Evolutionary conservation across 1,284 basidiomycete species (phyloP).

Genomic region (Ustilago xerochloae): DNA sequence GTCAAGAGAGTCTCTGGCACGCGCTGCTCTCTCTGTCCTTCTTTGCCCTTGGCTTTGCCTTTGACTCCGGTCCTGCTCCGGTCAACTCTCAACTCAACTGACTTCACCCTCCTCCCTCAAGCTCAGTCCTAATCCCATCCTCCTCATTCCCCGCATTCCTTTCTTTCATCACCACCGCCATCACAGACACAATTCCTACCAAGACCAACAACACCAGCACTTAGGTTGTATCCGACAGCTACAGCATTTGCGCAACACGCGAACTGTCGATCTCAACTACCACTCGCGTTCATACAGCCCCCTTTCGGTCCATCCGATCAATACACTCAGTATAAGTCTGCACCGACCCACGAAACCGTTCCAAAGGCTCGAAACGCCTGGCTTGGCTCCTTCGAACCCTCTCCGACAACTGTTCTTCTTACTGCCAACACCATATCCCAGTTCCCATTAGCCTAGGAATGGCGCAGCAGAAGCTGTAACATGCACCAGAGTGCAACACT

Average conservation of each 20-base stretch:
- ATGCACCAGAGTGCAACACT: constrained; percentile 31
- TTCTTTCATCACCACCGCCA: neutral
- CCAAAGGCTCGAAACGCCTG: too few relatives aligned
- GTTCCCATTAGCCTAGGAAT: constrained; percentile 20
- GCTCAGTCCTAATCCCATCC: neutral
- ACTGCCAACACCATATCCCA: neutral
- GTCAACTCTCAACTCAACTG: constrained; percentile 7
- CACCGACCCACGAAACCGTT: too few relatives aligned
- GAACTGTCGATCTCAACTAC: neutral
- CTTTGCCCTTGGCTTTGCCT: too few relatives aligned
- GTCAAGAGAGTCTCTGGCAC: constrained; percentile 5
- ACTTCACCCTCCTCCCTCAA: neutral
- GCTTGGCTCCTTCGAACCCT: too few relatives aligned
- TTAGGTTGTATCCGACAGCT: neutral
- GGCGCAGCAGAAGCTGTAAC: constrained; percentile 27
- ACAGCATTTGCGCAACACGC: neutral
- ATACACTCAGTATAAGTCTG: too few relatives aligned
- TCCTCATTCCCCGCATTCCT: neutral
- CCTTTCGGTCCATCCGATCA: neutral
- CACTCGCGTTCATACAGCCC: neutral
- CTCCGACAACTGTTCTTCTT: neutral
- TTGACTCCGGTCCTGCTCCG: constrained; percentile 9
- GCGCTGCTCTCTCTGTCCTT: neutral
- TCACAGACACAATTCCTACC: neutral
- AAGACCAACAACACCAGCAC: neutral